phyloP scores from a whole-genome alignment of 345 rosid species.

The Lenwebbia sp. region DNA sequence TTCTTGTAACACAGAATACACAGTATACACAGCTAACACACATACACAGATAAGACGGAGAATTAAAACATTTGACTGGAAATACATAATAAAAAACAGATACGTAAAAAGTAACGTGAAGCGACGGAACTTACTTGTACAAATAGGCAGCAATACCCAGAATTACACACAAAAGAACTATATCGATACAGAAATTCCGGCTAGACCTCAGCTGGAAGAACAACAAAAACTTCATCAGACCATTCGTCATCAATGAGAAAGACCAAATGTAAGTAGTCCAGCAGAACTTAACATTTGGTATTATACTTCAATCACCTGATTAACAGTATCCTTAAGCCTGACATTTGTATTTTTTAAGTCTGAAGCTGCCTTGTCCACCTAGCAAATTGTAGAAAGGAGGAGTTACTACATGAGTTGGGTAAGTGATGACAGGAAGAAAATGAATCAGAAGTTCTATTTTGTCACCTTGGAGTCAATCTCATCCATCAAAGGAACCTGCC shows the following conservation, averaged over 20 bases:
- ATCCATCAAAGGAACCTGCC: slow-evolving; percentile 97
- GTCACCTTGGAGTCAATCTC: slow-evolving; percentile 92
- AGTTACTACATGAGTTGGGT: not conserved
- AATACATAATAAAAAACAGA: not conserved
- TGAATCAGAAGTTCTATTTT: not conserved
- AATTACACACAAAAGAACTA: slow-evolving; percentile 71
- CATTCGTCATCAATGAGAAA: slow-evolving; percentile 1
- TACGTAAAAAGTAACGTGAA: not conserved
- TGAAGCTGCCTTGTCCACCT: slow-evolving; percentile 93
- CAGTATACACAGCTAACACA: not conserved
- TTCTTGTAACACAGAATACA: not conserved
- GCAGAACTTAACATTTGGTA: not conserved
- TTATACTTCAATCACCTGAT: slow-evolving; percentile 45
- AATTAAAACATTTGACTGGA: not conserved
- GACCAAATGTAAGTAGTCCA: not conserved
- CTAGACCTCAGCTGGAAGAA: slow-evolving; percentile 88
- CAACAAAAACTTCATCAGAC: slow-evolving; percentile 12
- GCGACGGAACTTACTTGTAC: slow-evolving; percentile 71
- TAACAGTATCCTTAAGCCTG: slow-evolving; percentile 92
- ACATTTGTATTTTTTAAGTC: slow-evolving; percentile 96
- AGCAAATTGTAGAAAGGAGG: not conserved
- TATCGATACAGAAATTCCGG: slow-evolving; percentile 95
- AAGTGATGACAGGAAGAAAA: not conserved
- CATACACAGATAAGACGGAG: not conserved
- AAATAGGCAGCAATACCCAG: slow-evolving; percentile 97